Evolutionary conservation across 306 rosid genomes (phyloP), one percentile per base, ranked within the genome.

Genomic region (Vicia faba): DNA sequence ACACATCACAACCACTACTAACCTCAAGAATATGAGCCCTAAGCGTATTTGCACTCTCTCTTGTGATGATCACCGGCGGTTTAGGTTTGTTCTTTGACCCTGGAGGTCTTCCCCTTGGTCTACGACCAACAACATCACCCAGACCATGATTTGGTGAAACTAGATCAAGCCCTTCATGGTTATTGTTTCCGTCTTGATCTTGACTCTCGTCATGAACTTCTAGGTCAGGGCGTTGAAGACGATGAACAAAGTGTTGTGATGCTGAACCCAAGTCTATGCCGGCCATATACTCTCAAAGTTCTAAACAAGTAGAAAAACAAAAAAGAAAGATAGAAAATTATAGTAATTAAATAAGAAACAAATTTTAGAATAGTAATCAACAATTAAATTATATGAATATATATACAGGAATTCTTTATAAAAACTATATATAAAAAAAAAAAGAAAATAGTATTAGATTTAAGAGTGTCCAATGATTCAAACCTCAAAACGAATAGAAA

Each of bases 181-280:
- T 48, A 19, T 78, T 66, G 45, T 64, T 59, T 19, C 74, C 79
- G 0, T 62, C 84, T 6, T 78, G 87, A 61, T 75, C 78, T 29
- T 75, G 79, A 31, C 72, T 64, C 9, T 80, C 74, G 15, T 84
- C 86, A 14, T 66, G 59, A 66, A 67, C 87, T 67, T 85, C 95
- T 39, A 87, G 93, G 68, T 88, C 82, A 5, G 91, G 87, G 65
- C 82, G 83, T 56, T 86, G 95, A 65, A 86, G 86, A 61, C 89
- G 93, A 50, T 87, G 86, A 62, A 84, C 84, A 76, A 92, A 89
- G 85, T 83, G 93, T 69, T 83, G 93, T 69, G 98, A 89, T 72
- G 96, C 89, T 80, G 96, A 89, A 69, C 96, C 89, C 82, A 92
- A 83, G 87, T 89, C 96, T 84, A 92, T 81, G 82, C 96, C 96